Evolutionary conservation across 2,329 filamentous ascomycete genomes (phyloP), one percentile per base, ranked within the genome.

Genomic region (Pyrenophora tritici-repentis): DNA sequence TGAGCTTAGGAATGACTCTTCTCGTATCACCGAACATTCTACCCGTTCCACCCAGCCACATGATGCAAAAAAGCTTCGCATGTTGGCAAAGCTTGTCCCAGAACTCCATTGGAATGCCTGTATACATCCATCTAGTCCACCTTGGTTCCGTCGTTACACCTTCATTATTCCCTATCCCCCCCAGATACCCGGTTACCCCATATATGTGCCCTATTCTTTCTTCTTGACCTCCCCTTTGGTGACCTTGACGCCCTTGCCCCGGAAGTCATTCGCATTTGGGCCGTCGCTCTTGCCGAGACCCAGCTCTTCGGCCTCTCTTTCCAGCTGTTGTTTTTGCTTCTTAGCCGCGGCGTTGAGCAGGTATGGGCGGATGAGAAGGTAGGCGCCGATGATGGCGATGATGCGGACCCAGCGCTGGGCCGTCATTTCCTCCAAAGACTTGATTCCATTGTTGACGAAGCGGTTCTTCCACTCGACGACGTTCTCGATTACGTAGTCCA

Each of bases 291-390:
- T 70, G 14, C 51, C 56, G 16, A 66, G 56, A 18, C 61, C 58
- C 20, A 75, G 74, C 7, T 79, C 78, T 33, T 76, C 73, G 6
- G 75, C 59, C 32, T 72, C 71, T 51, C 74, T 79, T 63, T 86
- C 85, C 67, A 88, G 79, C 68, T 86, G 79, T 65, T 81, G 81
- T 70, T 86, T 83, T 67, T 89, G 85, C 56, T 81, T 74, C 63
- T 83, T 84, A 53, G 81, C 83, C 62, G 85, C 85, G 32, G 85
- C 73, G 67, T 87, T 87, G 65, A 92, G 80, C 43, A 92, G 73
- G 70, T 90, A 91, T 0, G 89, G 89, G 1, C 90, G 85, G 18
- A 74, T 51, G 44, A 94, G 81, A 58, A 86, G 69, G 77, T 93
- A 95, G 47, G 83, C 86, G 64, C 90, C 84, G 16, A 91, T 82